Conservation (phyloP, 108 stramenopile genomes). For the Nitzschia palea region DNA sequence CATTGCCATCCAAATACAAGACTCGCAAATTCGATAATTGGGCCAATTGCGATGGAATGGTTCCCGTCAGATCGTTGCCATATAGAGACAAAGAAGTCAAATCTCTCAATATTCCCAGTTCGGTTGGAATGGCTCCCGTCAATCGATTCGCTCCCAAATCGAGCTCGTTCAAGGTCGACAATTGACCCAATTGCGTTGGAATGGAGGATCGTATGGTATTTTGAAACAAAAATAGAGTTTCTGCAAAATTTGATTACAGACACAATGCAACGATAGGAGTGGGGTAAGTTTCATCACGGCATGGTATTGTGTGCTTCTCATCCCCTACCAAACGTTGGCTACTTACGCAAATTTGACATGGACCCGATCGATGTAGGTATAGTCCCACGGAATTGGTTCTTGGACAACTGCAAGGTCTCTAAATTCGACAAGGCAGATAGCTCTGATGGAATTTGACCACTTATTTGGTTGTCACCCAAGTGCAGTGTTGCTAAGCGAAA, state of each 20-base stretch:
- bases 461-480: slow-evolving; percentile 37
- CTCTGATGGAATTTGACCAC: slow-evolving; percentile 25
- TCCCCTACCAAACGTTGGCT: no score
- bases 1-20: slow-evolving; percentile 6
- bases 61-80: slow-evolving; percentile 11
- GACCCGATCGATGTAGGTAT: slow-evolving; percentile 26
- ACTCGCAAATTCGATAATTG: slow-evolving; percentile 21
- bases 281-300: no score
- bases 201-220: slow-evolving; percentile 2
- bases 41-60: slow-evolving; percentile 51
- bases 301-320: no score
- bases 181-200: slow-evolving; percentile 5
- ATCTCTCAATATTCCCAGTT: slow-evolving; percentile 1
- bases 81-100: slow-evolving; percentile 1
- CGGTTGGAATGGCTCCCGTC: slow-evolving; percentile 8
- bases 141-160: slow-evolving; percentile 7
- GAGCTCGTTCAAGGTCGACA: neutral
- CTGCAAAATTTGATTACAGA: no score
- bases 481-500: neutral
- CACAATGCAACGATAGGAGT: no score
- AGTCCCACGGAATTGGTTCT: slow-evolving; percentile 33
- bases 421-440: slow-evolving; percentile 31
- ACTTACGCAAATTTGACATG: slow-evolving; percentile 27
- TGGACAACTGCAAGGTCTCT: slow-evolving; percentile 13
- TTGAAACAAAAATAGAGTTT: slow-evolving; percentile 5